Conservation (phyloP, 78 protist species). For the Protostelium mycophagum region DNA sequence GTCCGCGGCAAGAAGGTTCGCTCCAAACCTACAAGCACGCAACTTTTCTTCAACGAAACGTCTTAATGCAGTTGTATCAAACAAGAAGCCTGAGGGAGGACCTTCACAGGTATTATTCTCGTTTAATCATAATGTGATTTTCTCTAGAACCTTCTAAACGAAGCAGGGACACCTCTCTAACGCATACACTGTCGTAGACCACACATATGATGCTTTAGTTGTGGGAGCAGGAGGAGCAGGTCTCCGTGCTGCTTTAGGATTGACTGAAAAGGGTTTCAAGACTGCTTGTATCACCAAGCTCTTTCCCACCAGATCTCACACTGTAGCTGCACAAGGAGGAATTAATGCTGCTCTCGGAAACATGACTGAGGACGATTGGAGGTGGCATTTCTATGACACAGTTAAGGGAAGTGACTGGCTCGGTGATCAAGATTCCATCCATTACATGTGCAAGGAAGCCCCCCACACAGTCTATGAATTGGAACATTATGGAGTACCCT, state of each 20-base stretch:
- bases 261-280: conserved; percentile 89
- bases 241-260: conserved; percentile 95
- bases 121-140: not conserved
- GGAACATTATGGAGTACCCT: conserved; percentile 97
- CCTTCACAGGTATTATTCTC: not conserved
- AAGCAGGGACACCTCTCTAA: conserved; percentile 31
- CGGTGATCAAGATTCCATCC: conserved; percentile 97
- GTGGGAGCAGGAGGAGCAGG: conserved; percentile 99
- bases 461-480: conserved; percentile 94
- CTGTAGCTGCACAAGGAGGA: conserved; percentile 99
- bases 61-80: not conserved
- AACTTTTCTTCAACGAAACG: too few species aligned
- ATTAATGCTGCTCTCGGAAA: conserved; percentile 98
- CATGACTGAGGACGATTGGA: conserved; percentile 96
- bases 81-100: not conserved
- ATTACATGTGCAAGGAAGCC: conserved; percentile 97
- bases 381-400: conserved; percentile 98
- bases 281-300: conserved; percentile 96
- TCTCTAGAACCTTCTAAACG: conserved; percentile 5
- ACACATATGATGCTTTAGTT: conserved; percentile 95
- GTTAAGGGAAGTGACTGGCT: conserved; percentile 94
- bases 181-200: conserved; percentile 91
- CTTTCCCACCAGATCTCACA: conserved; percentile 99
- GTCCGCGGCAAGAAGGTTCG: too few species aligned
- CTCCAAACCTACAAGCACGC: too few species aligned